Evolutionary conservation across 2,329 filamentous ascomycete genomes (phyloP).

Genomic region (Sordariomycetes sp.): DNA sequence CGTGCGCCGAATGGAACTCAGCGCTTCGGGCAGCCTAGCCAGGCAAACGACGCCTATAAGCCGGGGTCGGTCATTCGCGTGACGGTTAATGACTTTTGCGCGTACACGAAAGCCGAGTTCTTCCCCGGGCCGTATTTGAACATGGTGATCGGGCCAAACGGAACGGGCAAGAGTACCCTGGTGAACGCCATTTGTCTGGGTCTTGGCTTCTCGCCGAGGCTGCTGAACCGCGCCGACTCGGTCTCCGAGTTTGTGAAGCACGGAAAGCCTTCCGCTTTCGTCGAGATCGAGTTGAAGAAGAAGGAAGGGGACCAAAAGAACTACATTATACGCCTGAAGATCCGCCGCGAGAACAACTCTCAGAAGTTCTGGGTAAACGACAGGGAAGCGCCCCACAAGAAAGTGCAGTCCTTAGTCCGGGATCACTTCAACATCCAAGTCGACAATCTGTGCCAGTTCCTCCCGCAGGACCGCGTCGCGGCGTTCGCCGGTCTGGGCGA

Average conservation of each 20-base stretch:
- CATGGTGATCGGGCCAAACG: conserved; percentile 98
- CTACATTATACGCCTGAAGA: conserved; percentile 62
- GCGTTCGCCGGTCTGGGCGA: conserved; percentile 83
- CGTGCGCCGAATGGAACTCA: conserved; percentile 3
- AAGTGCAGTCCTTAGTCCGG: conserved; percentile 56
- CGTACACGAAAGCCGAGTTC: conserved; percentile 87
- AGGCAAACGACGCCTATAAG: conserved; percentile 7
- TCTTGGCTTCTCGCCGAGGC: conserved; percentile 70
- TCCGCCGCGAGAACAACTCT: conserved; percentile 73
- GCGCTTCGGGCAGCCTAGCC: conserved; percentile 6
- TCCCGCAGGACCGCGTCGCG: conserved; percentile 90
- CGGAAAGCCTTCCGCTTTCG: conserved; percentile 62
- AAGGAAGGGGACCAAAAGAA: conserved; percentile 51
- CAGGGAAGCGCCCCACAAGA: conserved; percentile 47
- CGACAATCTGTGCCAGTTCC: conserved; percentile 94
- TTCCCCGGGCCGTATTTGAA: conserved; percentile 85
- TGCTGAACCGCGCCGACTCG: conserved; percentile 77
- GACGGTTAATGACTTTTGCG: conserved; percentile 81
- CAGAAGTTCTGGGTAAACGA: conserved; percentile 71
- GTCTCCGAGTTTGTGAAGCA: conserved; percentile 91
- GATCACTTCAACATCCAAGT: conserved; percentile 74
- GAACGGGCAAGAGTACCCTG: conserved; percentile 92
- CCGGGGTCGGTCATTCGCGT: conserved; percentile 86
- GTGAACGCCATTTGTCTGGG: conserved; percentile 95
- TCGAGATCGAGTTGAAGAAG: conserved; percentile 83